Percentiles rank a stretch among this genome's conserved stretches.
These are phyloP conservation scores for Rhynchospora tenuis DNA, from an alignment of 176 grass and related monocot species.

Conservation along the genomic window DNA sequence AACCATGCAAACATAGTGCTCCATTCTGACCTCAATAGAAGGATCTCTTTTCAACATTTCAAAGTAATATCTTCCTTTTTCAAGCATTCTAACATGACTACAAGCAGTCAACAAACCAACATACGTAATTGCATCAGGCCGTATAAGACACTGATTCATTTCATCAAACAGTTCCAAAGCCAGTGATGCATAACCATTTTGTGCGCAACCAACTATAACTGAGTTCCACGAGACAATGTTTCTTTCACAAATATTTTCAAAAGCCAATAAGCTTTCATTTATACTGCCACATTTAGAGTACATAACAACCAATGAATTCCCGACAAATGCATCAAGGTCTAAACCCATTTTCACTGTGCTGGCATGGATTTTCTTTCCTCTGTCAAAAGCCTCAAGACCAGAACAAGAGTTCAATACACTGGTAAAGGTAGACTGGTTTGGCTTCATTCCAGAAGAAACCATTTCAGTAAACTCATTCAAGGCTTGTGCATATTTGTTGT, in stretches of 20 bases:
- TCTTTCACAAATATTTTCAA: slow-evolving; percentile 33
- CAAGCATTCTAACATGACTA: slow-evolving; percentile 47
- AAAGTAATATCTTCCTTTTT: slow-evolving; percentile 40
- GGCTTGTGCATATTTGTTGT: slow-evolving; percentile 33
- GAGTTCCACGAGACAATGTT: slow-evolving; percentile 71
- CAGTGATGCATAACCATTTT: slow-evolving; percentile 37
- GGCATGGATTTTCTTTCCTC: slow-evolving; percentile 52
- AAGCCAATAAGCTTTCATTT: slow-evolving; percentile 35
- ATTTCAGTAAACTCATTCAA: slow-evolving; percentile 36
- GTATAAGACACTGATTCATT: slow-evolving; percentile 30
- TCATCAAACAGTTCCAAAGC: slow-evolving; percentile 45
- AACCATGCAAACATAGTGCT: slow-evolving; percentile 68
- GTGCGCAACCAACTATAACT: slow-evolving; percentile 53
- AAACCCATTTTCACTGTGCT: slow-evolving; percentile 31
- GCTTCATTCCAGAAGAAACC: slow-evolving; percentile 30
- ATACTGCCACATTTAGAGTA: slow-evolving; percentile 73
- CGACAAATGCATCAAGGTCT: slow-evolving; percentile 45
- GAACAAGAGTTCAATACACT: slow-evolving; percentile 44
- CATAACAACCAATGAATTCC: slow-evolving; percentile 56
- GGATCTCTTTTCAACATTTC: slow-evolving; percentile 30
- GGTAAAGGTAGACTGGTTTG: slow-evolving; percentile 46
- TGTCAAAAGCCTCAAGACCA: slow-evolving; percentile 45
- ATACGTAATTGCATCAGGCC: slow-evolving; percentile 50
- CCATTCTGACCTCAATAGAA: slow-evolving; percentile 35
- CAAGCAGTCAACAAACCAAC: slow-evolving; percentile 60